Evolutionary conservation across 345 rosid species (phyloP).

Genomic region (Corchorus olitorius): DNA sequence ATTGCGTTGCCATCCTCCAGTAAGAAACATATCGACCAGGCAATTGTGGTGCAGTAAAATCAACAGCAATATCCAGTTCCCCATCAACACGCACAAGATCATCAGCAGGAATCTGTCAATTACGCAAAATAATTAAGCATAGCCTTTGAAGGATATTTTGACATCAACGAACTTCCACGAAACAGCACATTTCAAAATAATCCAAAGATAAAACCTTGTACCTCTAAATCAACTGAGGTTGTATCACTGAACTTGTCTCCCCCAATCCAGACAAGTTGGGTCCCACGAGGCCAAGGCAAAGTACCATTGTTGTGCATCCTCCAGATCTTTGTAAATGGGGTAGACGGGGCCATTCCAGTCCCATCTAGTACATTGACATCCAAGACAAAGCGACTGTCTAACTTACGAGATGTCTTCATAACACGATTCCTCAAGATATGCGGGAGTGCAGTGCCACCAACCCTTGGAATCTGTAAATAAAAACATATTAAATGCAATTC

Average conservation of each 20-base stretch:
- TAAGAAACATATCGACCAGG: slow-evolving; percentile 87
- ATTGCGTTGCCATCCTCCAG: slow-evolving; percentile 82
- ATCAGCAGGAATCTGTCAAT: slow-evolving; percentile 59
- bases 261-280: slow-evolving; percentile 73
- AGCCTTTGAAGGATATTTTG: neutral
- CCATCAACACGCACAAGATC: slow-evolving; percentile 66
- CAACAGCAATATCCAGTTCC: slow-evolving; percentile 73
- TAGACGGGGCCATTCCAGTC: slow-evolving; percentile 71
- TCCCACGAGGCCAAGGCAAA: slow-evolving; percentile 64
- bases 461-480: slow-evolving; percentile 35
- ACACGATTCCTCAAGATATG: slow-evolving; percentile 29
- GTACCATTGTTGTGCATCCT: slow-evolving; percentile 82
- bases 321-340: slow-evolving; percentile 89
- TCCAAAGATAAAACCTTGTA: slow-evolving; percentile 26
- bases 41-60: slow-evolving; percentile 68
- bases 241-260: slow-evolving; percentile 62
- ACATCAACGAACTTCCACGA: neutral
- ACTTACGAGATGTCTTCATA: slow-evolving; percentile 41
- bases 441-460: slow-evolving; percentile 28
- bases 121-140: neutral
- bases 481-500: slow-evolving; percentile 13
- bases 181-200: slow-evolving; percentile 8
- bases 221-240: slow-evolving; percentile 59
- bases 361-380: slow-evolving; percentile 94
- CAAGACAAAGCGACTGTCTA: slow-evolving; percentile 74